These are phyloP conservation scores for Aureoboletus auriporus DNA, from an alignment of 768 basidiomycete genomes.

Conservation along the genomic window DNA sequence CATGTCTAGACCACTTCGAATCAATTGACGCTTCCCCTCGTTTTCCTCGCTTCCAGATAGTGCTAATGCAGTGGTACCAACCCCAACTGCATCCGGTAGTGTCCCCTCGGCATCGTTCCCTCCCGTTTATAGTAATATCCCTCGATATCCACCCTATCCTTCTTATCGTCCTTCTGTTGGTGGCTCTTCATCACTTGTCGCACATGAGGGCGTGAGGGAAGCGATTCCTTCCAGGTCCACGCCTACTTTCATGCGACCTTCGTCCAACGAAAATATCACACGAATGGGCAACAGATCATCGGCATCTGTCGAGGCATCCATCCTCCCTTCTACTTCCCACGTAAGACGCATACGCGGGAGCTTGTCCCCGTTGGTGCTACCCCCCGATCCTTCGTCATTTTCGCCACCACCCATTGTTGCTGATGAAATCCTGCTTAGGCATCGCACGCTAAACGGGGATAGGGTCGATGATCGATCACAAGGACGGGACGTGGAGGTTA, in stretches of 20 bases:
- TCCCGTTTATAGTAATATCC: conserved; percentile 19
- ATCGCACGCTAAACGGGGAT: conserved; percentile 6
- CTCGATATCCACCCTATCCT: conserved; percentile 20
- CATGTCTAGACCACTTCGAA: conserved; percentile 3
- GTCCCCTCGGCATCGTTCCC: conserved; percentile 17
- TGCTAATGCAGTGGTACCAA: conserved; percentile 1
- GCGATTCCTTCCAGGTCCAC: conserved; percentile 2
- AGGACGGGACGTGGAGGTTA: conserved; percentile 5
- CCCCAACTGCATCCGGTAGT: conserved; percentile 11
- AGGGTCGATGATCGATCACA: conserved; percentile 1
- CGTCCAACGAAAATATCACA: conserved; percentile 8
- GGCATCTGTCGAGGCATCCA: conserved; percentile 6
- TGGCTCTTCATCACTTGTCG: conserved; percentile 11
- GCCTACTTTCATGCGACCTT: conserved; percentile 18
- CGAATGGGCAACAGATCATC: conserved; percentile 11
- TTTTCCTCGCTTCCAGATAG: conserved; percentile 11
- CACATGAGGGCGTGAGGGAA: conserved; percentile 16
- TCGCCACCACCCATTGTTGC: conserved; percentile 9
- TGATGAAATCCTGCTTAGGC: conserved; percentile 16
- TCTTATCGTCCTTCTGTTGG: conserved; percentile 20
- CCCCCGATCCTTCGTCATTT: conserved; percentile 13
- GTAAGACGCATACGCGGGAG: conserved; percentile 17
- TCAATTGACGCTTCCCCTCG: conserved; percentile 7
- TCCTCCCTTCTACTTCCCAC: conserved; percentile 6
- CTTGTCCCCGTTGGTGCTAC: conserved; percentile 23